Conservation (phyloP, 495 filamentous ascomycete genomes). For the Tetracladium marchalianum region DNA sequence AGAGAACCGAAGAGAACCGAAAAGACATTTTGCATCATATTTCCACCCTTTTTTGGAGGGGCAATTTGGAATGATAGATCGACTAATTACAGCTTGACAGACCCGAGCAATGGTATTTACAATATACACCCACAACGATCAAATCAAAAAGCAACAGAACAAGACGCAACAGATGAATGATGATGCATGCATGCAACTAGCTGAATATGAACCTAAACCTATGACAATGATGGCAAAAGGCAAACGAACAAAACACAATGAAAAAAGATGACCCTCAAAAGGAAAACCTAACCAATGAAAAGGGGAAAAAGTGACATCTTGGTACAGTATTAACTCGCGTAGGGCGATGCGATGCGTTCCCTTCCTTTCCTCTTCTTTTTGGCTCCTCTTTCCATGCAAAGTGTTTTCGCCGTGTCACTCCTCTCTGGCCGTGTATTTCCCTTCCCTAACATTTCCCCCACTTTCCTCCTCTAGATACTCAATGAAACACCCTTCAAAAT, state of each 20-base stretch:
- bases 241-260: background rate
- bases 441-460: background rate
- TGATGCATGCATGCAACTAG: no score
- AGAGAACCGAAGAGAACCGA: no score
- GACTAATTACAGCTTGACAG: no score
- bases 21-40: no score
- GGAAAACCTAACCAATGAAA: constrained; percentile 4
- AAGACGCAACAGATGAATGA: no score
- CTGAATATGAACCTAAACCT: constrained; percentile 2
- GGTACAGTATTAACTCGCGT: constrained; percentile 8
- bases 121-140: no score
- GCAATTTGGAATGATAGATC: no score
- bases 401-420: background rate
- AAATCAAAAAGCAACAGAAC: no score
- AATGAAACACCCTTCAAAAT: background rate
- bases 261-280: background rate
- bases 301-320: constrained; percentile 16
- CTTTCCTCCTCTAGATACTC: background rate
- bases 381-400: background rate
- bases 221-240: background rate
- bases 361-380: background rate
- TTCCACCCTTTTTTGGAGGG: no score
- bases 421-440: background rate
- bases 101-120: no score
- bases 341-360: no score